A percentile compares a stretch with the other conserved stretches of the same genome.
Evolutionary conservation across 75 land plant species (phyloP).

Genomic region (Larix kaempferi): DNA sequence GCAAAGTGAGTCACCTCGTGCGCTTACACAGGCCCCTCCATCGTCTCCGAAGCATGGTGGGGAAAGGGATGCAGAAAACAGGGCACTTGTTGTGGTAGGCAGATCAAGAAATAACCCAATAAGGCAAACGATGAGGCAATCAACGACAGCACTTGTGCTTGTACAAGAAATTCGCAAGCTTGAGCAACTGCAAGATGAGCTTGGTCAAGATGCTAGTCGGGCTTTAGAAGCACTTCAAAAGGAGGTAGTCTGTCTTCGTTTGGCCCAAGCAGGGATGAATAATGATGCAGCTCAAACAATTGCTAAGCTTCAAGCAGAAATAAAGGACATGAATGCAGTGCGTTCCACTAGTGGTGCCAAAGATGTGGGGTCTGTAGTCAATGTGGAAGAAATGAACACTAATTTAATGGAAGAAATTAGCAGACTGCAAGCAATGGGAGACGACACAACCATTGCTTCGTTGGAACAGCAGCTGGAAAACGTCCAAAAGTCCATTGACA

Average conservation of each 20-base stretch:
- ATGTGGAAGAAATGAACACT: conserved; percentile 30
- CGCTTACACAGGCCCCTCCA: conserved; percentile 42
- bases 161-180: conserved; percentile 96
- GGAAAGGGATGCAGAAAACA: neutral
- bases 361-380: conserved; percentile 15
- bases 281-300: conserved; percentile 95
- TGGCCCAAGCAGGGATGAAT: conserved; percentile 69
- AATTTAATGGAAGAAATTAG: conserved; percentile 76
- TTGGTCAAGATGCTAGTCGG: conserved; percentile 92
- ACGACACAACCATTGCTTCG: conserved; percentile 55
- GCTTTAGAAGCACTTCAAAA: conserved; percentile 95
- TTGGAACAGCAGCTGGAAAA: conserved; percentile 90
- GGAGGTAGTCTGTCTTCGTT: conserved; percentile 86
- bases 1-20: conserved; percentile 29
- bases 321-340: conserved; percentile 54
- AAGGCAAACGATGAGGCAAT: conserved; percentile 42
- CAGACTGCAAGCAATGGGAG: conserved; percentile 66
- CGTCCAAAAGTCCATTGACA: conserved; percentile 94
- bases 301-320: conserved; percentile 88
- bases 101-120: conserved; percentile 27
- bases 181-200: conserved; percentile 90
- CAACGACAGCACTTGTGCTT: conserved; percentile 72
- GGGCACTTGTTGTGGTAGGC: conserved; percentile 11
- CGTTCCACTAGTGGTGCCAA: conserved; percentile 20
- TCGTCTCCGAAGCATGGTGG: conserved; percentile 17